These are phyloP conservation scores for Tirmania nivea DNA, from an alignment of 495 filamentous ascomycete genomes.

Conservation along the genomic window DNA sequence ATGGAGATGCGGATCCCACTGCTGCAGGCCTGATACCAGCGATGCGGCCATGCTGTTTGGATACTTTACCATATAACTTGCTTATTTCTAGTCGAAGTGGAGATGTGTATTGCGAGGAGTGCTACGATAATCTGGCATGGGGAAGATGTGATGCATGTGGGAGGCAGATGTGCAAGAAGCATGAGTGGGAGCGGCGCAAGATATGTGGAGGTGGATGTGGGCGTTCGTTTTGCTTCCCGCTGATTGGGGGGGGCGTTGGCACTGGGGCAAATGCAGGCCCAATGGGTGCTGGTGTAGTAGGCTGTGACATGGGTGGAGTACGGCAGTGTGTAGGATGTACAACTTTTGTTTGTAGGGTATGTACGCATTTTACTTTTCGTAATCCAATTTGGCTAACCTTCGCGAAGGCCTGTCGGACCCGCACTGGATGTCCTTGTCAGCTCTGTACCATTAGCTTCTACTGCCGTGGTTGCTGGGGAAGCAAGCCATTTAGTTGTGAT, in stretches of 20 bases:
- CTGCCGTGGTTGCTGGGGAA: background rate
- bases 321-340: background rate
- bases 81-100: background rate
- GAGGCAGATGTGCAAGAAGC: slow-evolving; percentile 16
- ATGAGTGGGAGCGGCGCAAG: slow-evolving; percentile 15
- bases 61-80: slow-evolving; percentile 10
- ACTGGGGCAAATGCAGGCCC: background rate
- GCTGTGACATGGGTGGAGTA: background rate
- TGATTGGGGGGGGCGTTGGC: background rate
- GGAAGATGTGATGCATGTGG: slow-evolving; percentile 14
- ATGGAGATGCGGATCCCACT: slow-evolving; percentile 1
- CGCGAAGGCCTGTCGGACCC: background rate
- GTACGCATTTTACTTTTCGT: background rate
- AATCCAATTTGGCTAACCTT: background rate
- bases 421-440: background rate
- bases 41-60: slow-evolving; percentile 11
- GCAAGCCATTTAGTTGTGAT: background rate
- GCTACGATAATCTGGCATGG: slow-evolving; percentile 11
- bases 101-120: slow-evolving; percentile 16
- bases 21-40: slow-evolving; percentile 11
- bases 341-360: background rate
- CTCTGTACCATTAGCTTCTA: background rate
- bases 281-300: background rate
- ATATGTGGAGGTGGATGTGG: slow-evolving; percentile 16
- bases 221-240: slow-evolving; percentile 14